A percentile compares a stretch with the other conserved stretches of the same genome.
These are phyloP conservation scores for Viridothelium virens DNA, from an alignment of 495 filamentous ascomycete genomes.

Conservation along the genomic window DNA sequence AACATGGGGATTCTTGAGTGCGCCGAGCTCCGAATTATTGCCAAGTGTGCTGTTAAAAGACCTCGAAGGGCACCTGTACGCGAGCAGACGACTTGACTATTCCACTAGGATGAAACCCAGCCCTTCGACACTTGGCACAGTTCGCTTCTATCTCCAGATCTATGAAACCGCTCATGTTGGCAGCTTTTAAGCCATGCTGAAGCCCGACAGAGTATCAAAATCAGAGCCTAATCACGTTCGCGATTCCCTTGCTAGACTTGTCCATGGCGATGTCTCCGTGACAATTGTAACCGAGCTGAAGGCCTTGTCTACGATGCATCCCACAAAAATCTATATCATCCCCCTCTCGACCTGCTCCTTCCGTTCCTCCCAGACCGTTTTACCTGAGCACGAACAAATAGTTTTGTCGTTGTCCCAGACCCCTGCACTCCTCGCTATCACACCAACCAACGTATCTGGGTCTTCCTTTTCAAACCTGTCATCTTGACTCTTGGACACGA, in stretches of 20 bases:
- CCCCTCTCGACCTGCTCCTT: conserved; percentile 80
- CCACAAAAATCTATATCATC: conserved; percentile 51
- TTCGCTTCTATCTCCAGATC: conserved; percentile 1
- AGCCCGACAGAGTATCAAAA: not conserved
- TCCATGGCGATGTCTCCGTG: not conserved
- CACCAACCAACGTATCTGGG: conserved; percentile 75
- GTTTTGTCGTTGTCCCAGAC: conserved; percentile 99
- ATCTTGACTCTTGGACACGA: conserved; percentile 58
- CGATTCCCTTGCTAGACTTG: not conserved
- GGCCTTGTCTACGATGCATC: not conserved
- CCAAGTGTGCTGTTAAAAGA: too few relatives aligned
- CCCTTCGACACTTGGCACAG: not conserved
- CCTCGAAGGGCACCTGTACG: not conserved
- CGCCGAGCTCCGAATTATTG: not conserved
- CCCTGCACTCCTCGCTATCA: conserved; percentile 88
- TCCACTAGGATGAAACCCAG: not conserved
- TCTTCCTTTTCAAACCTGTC: conserved; percentile 56
- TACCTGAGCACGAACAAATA: conserved; percentile 88
- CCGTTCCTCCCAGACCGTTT: conserved; percentile 96
- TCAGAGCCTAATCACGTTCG: not conserved
- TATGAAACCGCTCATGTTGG: not conserved
- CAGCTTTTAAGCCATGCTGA: not conserved
- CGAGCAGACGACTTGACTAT: not conserved
- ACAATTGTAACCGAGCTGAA: not conserved
- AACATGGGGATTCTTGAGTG: not conserved